Evolutionary conservation across 139 green algal genomes (phyloP).

Genomic region (Pleodorina starrii): DNA sequence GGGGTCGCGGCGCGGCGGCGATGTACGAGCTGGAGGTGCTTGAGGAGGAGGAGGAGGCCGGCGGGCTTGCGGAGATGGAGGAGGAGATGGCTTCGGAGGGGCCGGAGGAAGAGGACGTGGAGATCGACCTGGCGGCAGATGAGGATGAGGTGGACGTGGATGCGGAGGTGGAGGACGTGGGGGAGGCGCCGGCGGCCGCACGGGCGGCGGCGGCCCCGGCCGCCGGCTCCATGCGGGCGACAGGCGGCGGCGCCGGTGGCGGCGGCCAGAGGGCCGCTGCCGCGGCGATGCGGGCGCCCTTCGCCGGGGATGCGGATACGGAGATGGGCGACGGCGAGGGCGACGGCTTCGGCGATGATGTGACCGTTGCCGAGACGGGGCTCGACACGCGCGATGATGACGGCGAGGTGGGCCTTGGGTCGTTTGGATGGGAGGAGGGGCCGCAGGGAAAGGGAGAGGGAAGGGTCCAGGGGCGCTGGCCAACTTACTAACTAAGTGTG

Average conservation of each 20-base stretch:
- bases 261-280: background rate
- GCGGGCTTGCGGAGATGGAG: constrained; percentile 11
- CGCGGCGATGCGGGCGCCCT: background rate
- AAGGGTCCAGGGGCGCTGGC: no score
- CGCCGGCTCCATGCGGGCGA: background rate
- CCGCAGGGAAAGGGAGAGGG: no score
- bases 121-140: background rate
- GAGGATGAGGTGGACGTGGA: constrained; percentile 11
- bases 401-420: background rate
- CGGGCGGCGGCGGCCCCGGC: background rate
- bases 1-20: background rate
- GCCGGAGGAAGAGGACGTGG: constrained; percentile 29
- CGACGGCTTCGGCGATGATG: constrained; percentile 33
- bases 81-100: constrained; percentile 12
- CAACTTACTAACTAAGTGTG: no score
- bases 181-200: background rate
- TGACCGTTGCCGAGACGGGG: constrained; percentile 33
- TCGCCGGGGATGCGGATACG: background rate
- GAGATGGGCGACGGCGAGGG: constrained; percentile 15
- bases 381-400: constrained; percentile 17
- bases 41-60: constrained; percentile 23
- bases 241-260: background rate
- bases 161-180: background rate
- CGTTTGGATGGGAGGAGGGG: background rate
- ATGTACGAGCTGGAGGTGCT: background rate